Conservation (phyloP, 2,329 filamentous ascomycete species). For the Blastomyces parvus region DNA sequence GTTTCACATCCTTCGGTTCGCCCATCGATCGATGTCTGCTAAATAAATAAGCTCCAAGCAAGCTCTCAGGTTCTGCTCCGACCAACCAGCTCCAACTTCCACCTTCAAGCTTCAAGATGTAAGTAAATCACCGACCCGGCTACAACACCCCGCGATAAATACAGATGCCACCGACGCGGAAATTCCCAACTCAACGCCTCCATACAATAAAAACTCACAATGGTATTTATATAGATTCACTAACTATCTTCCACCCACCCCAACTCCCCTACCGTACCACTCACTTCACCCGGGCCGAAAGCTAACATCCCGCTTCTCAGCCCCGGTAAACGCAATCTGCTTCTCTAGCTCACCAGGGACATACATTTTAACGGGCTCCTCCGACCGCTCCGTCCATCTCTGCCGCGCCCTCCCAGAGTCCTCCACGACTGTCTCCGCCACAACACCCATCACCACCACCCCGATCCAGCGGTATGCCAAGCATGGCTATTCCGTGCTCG, state of each 20-base stretch:
- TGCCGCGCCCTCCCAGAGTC: conserved; percentile 54
- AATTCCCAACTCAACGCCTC: conserved; percentile 32
- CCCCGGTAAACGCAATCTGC: conserved; percentile 60
- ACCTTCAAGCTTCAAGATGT: neutral
- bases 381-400: conserved; percentile 75
- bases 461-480: conserved; percentile 82
- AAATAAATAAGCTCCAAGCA: neutral
- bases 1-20: neutral
- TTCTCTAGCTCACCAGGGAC: conserved; percentile 65
- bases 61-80: neutral
- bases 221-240: conserved; percentile 22
- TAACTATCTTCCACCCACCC: neutral
- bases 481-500: conserved; percentile 87
- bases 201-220: conserved; percentile 39
- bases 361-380: conserved; percentile 74
- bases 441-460: conserved; percentile 22
- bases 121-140: neutral
- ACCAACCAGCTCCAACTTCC: neutral
- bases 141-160: neutral
- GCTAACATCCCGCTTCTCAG: conserved; percentile 30
- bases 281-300: neutral
- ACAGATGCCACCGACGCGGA: conserved; percentile 17
- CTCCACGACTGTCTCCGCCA: conserved; percentile 30
- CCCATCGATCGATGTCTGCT: neutral
- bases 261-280: too few relatives aligned